A percentile compares a stretch with the other conserved stretches of the same genome.
Evolutionary conservation across 1,284 basidiomycete species (phyloP).

Genomic region (Anthracocystis walkeri): DNA sequence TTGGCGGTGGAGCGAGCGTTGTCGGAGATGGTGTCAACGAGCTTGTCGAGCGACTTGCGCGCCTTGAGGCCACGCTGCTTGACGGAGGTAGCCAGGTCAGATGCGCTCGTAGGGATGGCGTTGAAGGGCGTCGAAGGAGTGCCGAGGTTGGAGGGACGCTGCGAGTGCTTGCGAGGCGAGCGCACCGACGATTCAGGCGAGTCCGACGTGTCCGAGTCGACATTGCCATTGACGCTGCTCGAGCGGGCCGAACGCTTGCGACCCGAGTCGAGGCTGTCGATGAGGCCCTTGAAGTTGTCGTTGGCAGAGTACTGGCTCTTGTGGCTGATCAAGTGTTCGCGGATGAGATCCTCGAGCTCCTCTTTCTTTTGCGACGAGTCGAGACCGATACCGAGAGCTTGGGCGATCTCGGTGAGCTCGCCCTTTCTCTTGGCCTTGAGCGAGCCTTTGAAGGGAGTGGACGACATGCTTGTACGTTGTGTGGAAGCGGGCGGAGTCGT

Average conservation of each 20-base stretch:
- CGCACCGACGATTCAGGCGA: conserved; percentile 48
- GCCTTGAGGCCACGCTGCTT: conserved; percentile 52
- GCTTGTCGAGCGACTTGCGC: conserved; percentile 55
- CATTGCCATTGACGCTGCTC: conserved; percentile 50
- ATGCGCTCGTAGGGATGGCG: conserved; percentile 28
- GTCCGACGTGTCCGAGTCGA: conserved; percentile 57
- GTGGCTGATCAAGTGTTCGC: conserved; percentile 50
- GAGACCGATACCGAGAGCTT: conserved; percentile 50
- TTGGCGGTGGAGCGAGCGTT: conserved; percentile 50
- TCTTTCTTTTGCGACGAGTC: conserved; percentile 51
- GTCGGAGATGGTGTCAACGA: conserved; percentile 47
- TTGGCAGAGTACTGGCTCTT: conserved; percentile 40
- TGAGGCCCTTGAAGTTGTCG: conserved; percentile 53
- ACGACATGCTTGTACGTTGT: conserved; percentile 25
- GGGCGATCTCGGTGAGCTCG: conserved; percentile 59
- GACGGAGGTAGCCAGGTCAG: conserved; percentile 29
- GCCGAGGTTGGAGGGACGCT: conserved; percentile 38
- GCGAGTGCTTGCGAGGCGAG: conserved; percentile 63
- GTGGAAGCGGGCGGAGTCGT: conserved; percentile 2
- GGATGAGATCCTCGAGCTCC: conserved; percentile 57
- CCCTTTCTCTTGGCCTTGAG: conserved; percentile 60
- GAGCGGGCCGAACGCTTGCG: conserved; percentile 44
- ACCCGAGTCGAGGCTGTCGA: conserved; percentile 55
- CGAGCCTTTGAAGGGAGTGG: conserved; percentile 54
- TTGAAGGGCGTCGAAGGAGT: conserved; percentile 42